phyloP scores from a whole-genome alignment of 495 filamentous ascomycete species.

The Pyrenula massariospora region DNA sequence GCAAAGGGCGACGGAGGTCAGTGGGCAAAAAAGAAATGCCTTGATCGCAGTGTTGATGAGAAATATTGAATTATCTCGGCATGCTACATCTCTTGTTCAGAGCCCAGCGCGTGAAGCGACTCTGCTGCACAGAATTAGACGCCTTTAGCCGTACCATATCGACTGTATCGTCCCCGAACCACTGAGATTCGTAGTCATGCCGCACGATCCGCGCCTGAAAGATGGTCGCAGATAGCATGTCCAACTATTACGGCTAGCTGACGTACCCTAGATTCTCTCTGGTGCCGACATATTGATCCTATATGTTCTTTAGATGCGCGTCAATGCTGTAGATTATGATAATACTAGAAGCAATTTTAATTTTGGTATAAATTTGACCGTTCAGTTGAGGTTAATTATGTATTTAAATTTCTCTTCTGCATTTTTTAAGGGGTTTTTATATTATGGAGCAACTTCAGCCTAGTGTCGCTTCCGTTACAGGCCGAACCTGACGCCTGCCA shows the following conservation, averaged over 20 bases:
- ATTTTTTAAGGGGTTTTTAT: too few relatives aligned
- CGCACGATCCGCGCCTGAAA: conserved; percentile 9
- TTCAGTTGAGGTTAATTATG: too few relatives aligned
- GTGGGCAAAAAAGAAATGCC: not conserved
- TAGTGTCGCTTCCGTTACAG: too few relatives aligned
- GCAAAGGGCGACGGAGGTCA: not conserved
- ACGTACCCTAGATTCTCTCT: not conserved
- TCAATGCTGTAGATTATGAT: conserved; percentile 3
- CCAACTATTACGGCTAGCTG: conserved; percentile 7
- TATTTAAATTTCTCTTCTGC: too few relatives aligned
- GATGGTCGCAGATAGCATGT: conserved; percentile 9
- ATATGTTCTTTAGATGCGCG: conserved; percentile 6
- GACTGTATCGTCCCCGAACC: conserved; percentile 9
- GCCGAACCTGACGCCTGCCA: too few relatives aligned
- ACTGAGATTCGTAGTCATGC: conserved; percentile 11
- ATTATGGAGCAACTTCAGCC: too few relatives aligned
- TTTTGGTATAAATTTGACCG: too few relatives aligned
- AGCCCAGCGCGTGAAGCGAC: not conserved
- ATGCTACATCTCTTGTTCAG: not conserved
- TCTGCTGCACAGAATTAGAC: not conserved
- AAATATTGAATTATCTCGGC: too few relatives aligned
- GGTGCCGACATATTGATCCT: conserved; percentile 3
- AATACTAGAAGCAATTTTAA: too few relatives aligned
- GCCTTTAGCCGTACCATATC: not conserved
- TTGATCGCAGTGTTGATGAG: not conserved